A percentile compares a stretch with the other conserved stretches of the same genome.
These are phyloP conservation scores for Lipomyces yamadae DNA, from an alignment of 805 yeast genomes.

Conservation along the genomic window DNA sequence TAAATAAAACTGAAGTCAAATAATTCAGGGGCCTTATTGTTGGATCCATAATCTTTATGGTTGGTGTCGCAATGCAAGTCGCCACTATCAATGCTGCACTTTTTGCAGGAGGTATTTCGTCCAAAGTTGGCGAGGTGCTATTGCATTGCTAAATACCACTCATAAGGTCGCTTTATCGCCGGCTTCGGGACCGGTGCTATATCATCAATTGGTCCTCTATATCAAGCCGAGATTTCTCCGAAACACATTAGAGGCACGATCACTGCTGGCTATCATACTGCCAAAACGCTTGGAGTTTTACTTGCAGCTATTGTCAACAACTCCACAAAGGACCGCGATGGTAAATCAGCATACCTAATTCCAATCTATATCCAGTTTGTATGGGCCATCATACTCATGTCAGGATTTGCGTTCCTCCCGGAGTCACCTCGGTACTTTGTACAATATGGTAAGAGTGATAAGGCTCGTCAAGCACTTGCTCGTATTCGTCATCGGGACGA, in stretches of 20 bases:
- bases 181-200: conserved; percentile 80
- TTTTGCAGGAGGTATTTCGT: conserved; percentile 57
- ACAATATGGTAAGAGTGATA: conserved; percentile 58
- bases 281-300: conserved; percentile 72
- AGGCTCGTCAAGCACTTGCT: conserved; percentile 62
- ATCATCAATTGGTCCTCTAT: conserved; percentile 76
- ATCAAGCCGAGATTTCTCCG: conserved; percentile 80
- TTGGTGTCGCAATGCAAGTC: conserved; percentile 85
- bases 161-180: conserved; percentile 59
- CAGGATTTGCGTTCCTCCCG: conserved; percentile 66
- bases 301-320: conserved; percentile 73
- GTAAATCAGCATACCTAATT: conserved; percentile 68
- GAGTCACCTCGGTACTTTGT: conserved; percentile 78
- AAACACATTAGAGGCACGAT: conserved; percentile 78
- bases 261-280: conserved; percentile 76
- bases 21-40: conserved; percentile 41
- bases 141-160: conserved; percentile 43
- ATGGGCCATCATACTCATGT: conserved; percentile 62
- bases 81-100: conserved; percentile 80
- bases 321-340: conserved; percentile 60
- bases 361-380: conserved; percentile 75
- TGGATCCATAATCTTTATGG: conserved; percentile 76
- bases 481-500: conserved; percentile 51
- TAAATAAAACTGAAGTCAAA: not conserved
- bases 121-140: not conserved